phyloP scores from a whole-genome alignment of 768 basidiomycete genomes.

The Boletus reticuloceps region DNA sequence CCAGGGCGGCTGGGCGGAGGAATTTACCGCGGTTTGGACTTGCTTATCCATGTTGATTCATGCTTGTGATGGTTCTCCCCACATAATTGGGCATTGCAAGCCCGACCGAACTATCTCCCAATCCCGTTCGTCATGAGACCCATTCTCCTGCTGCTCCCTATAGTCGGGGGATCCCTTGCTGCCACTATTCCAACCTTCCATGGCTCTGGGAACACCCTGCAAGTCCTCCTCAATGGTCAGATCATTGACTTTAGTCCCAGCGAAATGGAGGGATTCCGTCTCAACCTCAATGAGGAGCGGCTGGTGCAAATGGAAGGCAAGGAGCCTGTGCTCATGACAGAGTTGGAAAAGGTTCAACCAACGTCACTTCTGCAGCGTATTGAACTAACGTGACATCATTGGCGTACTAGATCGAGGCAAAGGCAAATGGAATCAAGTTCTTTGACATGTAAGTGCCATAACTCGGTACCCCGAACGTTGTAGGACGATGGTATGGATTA shows the following conservation, averaged over 20 bases:
- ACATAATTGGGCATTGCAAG: too few species aligned
- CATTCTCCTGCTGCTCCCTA: conserved; percentile 15
- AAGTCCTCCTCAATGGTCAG: conserved; percentile 29
- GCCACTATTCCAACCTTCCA: conserved; percentile 13
- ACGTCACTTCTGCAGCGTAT: too few species aligned
- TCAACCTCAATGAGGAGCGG: conserved; percentile 70
- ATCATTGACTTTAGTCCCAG: conserved; percentile 20
- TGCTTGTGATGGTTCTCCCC: background rate
- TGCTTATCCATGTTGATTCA: conserved; percentile 9
- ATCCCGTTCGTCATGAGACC: conserved; percentile 7
- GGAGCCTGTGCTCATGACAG: conserved; percentile 77
- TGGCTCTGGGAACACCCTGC: conserved; percentile 5
- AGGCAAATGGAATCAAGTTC: conserved; percentile 75
- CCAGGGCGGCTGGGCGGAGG: background rate
- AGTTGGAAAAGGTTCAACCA: conserved; percentile 74
- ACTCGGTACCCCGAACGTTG: background rate
- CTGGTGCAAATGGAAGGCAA: conserved; percentile 74
- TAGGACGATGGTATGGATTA: conserved; percentile 28
- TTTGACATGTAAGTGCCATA: conserved; percentile 70
- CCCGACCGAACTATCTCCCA: too few species aligned
- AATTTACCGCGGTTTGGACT: conserved; percentile 4
- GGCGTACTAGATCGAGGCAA: conserved; percentile 61
- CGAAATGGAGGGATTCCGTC: conserved; percentile 48
- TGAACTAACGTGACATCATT: background rate
- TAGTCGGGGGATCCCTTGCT: conserved; percentile 20